Evolutionary conservation across 139 green algal genomes (phyloP), one percentile per base, ranked within the genome.

Genomic region (Picochlorum sp.): DNA sequence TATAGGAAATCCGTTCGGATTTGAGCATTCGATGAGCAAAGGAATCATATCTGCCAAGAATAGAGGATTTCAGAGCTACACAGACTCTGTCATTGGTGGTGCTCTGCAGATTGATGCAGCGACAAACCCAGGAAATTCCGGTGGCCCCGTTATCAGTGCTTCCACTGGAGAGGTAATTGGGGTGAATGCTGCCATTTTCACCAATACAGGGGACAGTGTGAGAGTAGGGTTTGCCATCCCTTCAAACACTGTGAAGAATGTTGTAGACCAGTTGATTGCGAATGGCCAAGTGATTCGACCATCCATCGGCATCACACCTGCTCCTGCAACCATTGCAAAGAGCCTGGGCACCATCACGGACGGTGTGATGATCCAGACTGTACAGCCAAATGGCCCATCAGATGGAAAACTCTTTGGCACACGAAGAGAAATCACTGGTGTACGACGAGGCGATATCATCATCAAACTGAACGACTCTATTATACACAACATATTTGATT

Each of bases 201-300:
- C 84, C 4, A 80, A 76, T 61, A 89, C 58, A 47, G 87, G 85
- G 45, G 76, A 65, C 0, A 85, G 69, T 18, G 74, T 76, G 2
- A 84, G 87, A 24, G 72, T 95, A 8, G 86, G 81, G 4, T 96
- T 96, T 80, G 87, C 89, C 6, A 88, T 96, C 9, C 84, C 85
- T n/a, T 68, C 83, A 4, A 82, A 90, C 56, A 81, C 80, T 11
- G 82, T 89, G 13, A 32, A 49, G 16, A 65, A 72, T 0, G 74
- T 90, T 3, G 83, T 96, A 37, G 83, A 83, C 11, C 90, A 96
- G 82, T 83, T 96, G 4, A 90, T 96, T 21, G 30, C 70, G 32
- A 77, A 76, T 41, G 68, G 51, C 28, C 18, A 34, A 24, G 51
- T 61, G 10, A 38, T 8, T 15, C 32, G 49, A 21, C 20, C 45